These are phyloP conservation scores for Lanmaoa rubissima DNA, from an alignment of 768 basidiomycete genomes.

Conservation along the genomic window DNA sequence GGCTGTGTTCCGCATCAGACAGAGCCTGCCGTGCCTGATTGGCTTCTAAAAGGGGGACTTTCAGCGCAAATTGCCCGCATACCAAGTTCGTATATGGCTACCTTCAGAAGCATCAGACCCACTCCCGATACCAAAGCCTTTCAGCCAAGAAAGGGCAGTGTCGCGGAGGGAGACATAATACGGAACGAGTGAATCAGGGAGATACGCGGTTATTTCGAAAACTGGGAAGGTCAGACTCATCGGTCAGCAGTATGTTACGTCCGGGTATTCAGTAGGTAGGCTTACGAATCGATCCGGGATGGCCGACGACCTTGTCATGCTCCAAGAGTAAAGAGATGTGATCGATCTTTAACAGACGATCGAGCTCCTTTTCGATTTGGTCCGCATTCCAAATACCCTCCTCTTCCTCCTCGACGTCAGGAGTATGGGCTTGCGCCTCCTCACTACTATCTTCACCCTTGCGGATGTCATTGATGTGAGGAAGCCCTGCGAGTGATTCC, in stretches of 20 bases:
- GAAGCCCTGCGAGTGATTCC: slow-evolving; percentile 70
- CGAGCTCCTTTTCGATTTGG: slow-evolving; percentile 57
- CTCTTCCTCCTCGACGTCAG: slow-evolving; percentile 40
- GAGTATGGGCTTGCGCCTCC: slow-evolving; percentile 23
- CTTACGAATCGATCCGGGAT: slow-evolving; percentile 57
- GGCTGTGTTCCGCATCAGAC: slow-evolving; percentile 58
- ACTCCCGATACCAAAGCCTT: slow-evolving; percentile 58
- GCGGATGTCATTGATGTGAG: slow-evolving; percentile 67
- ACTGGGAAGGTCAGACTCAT: slow-evolving; percentile 44
- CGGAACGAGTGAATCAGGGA: slow-evolving; percentile 79
- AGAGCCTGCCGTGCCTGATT: slow-evolving; percentile 61
- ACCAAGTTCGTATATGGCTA: slow-evolving; percentile 12
- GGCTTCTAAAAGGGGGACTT: slow-evolving; percentile 41
- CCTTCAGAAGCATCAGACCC: slow-evolving; percentile 42
- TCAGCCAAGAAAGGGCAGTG: slow-evolving; percentile 58
- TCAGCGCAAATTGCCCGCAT: slow-evolving; percentile 2
- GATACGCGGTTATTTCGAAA: slow-evolving; percentile 74
- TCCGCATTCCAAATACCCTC: slow-evolving; percentile 61
- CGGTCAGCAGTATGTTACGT: not conserved
- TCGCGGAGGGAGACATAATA: slow-evolving; percentile 69
- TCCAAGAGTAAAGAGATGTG: slow-evolving; percentile 72
- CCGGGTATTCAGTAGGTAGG: slow-evolving; percentile 6
- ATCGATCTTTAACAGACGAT: slow-evolving; percentile 58
- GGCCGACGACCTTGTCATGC: slow-evolving; percentile 67
- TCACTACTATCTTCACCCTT: slow-evolving; percentile 44